Base-by-base conservation (phyloP, 495 filamentous ascomycete genomes). In the Acidomyces sp. region DNA sequence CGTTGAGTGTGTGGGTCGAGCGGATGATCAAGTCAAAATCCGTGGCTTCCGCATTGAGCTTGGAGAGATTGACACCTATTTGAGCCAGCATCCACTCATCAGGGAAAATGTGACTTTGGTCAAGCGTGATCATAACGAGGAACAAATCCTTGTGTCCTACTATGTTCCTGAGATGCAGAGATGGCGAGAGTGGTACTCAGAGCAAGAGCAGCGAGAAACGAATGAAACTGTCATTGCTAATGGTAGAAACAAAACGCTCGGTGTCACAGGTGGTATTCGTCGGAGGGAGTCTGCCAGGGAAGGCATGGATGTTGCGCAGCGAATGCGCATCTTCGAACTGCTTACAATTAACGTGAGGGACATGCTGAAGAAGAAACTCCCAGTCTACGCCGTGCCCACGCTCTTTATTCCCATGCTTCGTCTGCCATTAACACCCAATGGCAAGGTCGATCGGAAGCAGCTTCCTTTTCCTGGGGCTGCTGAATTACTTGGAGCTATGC, bases 31-130 rank as follows among this genome's bases (percentile, higher is more conserved):
- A 52, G 80, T 93, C 56, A 95, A 95, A 65, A 93, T 96, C 47
- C 79, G 88, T 36, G 88, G 88, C 4, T 95, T 96, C 67, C 70
- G 88, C 37, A 92, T 96, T 50, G 88, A 96, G 60, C 77, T 96
- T 20, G 82, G 82, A 45, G 90, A 96, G 39, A 94, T 95, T 42
- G 87, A 96, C 55, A 86, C 72, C 27, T 77, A 87, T 52, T 65
- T 95, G 15, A 78, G 76, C 29, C 72, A 79, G 30, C 76, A 93
- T 58, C 76, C 77, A 4, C 59, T 94, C 3, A 73, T 96, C 4
- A 64, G 82, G 13, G 90, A 97, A 46, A 87, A 85, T 61, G 76
- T 86, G 37, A 96, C 90, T 1, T 60, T 97, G 2, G 77, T 95
- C 0, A 67, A 82, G 42, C 72, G 90, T 61, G 83, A 95, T 57